Conservation (phyloP, 208 protist species). For the Spongospora subterranea region DNA sequence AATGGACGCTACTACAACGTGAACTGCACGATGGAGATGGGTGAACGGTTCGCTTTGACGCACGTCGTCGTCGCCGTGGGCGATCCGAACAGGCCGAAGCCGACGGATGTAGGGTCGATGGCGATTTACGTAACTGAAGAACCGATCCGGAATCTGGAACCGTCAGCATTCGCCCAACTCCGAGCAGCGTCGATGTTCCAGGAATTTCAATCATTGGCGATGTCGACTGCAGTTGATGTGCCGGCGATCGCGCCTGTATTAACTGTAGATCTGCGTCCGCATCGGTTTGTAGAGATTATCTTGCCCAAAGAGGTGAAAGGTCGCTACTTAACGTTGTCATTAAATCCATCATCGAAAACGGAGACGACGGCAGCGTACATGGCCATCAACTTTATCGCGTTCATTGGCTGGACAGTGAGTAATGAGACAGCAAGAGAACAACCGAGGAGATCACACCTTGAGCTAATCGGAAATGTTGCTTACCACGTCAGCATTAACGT, state of each 20-base stretch:
- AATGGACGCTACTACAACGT: not conserved
- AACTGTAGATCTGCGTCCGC: not conserved
- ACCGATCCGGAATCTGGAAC: not conserved
- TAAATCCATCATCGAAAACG: constrained; percentile 1
- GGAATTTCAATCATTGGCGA: not conserved
- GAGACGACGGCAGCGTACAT: not conserved
- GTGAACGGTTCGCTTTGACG: constrained; percentile 26
- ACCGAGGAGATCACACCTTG: constrained; percentile 6
- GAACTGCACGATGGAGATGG: not conserved
- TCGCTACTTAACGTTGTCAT: not conserved
- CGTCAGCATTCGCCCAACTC: not conserved
- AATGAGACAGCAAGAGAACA: not conserved
- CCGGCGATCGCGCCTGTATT: not conserved
- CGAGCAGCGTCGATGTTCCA: not conserved
- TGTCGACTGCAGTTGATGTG: not conserved
- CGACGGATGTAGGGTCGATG: not conserved
- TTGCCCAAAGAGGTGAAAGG: not conserved
- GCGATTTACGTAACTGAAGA: constrained; percentile 32
- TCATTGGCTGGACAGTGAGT: constrained; percentile 1
- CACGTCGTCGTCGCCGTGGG: constrained; percentile 26
- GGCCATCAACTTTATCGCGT: not conserved
- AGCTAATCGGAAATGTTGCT: constrained; percentile 51
- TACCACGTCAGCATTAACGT: constrained; percentile 51
- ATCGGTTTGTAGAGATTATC: constrained; percentile 53
- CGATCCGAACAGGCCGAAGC: not conserved